Percentiles rank a stretch among this genome's conserved stretches.
Evolutionary conservation across 2,329 filamentous ascomycete genomes (phyloP).

Genomic region (Sarocladium strictum): DNA sequence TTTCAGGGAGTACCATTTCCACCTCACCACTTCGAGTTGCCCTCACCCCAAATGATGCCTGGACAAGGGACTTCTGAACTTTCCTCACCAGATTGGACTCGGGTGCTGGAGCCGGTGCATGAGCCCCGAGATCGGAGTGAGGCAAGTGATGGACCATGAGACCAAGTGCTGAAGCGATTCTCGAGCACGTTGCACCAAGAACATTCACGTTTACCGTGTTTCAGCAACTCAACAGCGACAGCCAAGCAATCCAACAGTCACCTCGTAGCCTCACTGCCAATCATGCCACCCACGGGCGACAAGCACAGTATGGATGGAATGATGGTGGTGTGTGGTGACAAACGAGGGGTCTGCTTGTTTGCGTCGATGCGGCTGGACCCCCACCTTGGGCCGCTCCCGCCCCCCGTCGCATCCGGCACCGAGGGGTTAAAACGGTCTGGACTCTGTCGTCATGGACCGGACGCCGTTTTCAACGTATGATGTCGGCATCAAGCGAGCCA

Average conservation of each 20-base stretch:
- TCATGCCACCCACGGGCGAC: not conserved
- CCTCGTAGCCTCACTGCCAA: conserved; percentile 5
- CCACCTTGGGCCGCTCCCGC: conserved; percentile 2
- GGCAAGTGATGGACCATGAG: not conserved
- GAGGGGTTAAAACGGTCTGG: not conserved
- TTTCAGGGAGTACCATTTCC: conserved; percentile 41
- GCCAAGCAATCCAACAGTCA: too few species aligned
- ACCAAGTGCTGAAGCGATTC: not conserved
- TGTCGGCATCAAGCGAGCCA: not conserved
- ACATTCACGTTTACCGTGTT: too few species aligned
- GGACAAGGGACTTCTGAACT: conserved; percentile 19
- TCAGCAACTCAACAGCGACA: too few species aligned
- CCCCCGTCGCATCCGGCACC: not conserved
- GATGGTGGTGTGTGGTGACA: conserved; percentile 9
- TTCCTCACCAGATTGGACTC: conserved; percentile 18
- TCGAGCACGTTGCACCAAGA: too few species aligned
- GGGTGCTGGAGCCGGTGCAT: conserved; percentile 22
- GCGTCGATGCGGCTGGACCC: conserved; percentile 6
- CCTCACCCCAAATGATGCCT: conserved; percentile 39
- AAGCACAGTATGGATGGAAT: conserved; percentile 3
- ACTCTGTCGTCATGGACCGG: conserved; percentile 6
- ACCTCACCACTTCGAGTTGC: conserved; percentile 38
- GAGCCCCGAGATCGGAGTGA: conserved; percentile 19
- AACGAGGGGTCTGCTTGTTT: too few species aligned
- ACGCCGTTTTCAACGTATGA: not conserved